Conservation (phyloP, 306 rosid species). For the Erythrophleum fordii region DNA sequence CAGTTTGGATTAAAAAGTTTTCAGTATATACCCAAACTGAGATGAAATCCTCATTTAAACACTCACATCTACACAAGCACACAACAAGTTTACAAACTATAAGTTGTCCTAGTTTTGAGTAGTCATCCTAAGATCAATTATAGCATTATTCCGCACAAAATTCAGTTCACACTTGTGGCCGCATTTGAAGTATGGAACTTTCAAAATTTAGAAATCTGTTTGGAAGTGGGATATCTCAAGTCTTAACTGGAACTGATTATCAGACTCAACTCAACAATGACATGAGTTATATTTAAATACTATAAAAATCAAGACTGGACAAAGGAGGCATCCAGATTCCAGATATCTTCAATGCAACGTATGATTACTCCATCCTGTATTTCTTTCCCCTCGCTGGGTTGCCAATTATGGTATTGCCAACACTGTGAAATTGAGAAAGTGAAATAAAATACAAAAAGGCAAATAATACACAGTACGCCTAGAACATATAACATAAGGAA, state of each 20-base stretch:
- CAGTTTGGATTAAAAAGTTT: background rate
- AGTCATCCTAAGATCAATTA: background rate
- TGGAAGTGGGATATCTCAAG: too few species aligned
- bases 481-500: background rate
- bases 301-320: too few species aligned
- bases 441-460: background rate
- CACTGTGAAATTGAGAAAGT: background rate
- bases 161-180: too few species aligned
- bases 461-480: background rate
- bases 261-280: too few species aligned
- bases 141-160: too few species aligned
- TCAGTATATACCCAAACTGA: background rate
- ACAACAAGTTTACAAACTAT: background rate
- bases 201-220: too few species aligned
- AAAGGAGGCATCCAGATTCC: too few species aligned
- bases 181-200: too few species aligned
- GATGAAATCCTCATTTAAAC: background rate
- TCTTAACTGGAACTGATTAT: too few species aligned
- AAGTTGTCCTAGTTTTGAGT: background rate
- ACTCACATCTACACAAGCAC: background rate
- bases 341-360: too few species aligned
- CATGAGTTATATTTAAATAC: too few species aligned
- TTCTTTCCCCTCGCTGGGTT: background rate
- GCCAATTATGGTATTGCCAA: background rate
- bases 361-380: background rate